A percentile compares a stretch with the other conserved stretches of the same genome.
phyloP scores from a whole-genome alignment of 768 basidiomycete species.

The Naematelia encephala region DNA sequence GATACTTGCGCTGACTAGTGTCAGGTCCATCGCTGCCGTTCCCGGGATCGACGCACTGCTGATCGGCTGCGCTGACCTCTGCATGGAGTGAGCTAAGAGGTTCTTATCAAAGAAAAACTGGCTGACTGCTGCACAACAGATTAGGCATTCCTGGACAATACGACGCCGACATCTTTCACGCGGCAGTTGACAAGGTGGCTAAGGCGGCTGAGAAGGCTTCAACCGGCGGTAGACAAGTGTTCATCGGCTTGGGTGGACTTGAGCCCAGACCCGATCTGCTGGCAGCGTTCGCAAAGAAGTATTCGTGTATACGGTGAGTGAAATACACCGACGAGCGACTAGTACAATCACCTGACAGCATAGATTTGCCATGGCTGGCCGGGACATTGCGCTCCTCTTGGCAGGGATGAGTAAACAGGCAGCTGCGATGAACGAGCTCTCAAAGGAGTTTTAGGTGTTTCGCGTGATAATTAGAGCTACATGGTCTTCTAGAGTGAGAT shows the following conservation, averaged over 20 bases:
- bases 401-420: conserved; percentile 19
- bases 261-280: conserved; percentile 21
- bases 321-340: neutral
- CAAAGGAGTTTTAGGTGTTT: conserved; percentile 1
- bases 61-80: conserved; percentile 28
- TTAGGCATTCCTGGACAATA: conserved; percentile 26
- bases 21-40: conserved; percentile 23
- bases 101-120: neutral
- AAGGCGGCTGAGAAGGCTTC: conserved; percentile 12
- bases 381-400: conserved; percentile 20
- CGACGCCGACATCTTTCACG: conserved; percentile 18
- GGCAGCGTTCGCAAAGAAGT: conserved; percentile 15
- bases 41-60: conserved; percentile 20
- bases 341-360: neutral
- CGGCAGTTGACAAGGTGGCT: conserved; percentile 19
- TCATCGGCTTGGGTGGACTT: conserved; percentile 25
- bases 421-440: conserved; percentile 1
- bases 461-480: no score
- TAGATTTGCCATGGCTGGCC: conserved; percentile 24
- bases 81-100: conserved; percentile 19
- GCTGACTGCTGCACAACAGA: conserved; percentile 4
- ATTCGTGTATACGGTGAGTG: conserved; percentile 20
- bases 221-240: conserved; percentile 9
- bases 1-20: neutral
- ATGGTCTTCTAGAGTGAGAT: no score